Evolutionary conservation across 768 basidiomycete genomes (phyloP).

Genomic region (Lentinus brumalis): DNA sequence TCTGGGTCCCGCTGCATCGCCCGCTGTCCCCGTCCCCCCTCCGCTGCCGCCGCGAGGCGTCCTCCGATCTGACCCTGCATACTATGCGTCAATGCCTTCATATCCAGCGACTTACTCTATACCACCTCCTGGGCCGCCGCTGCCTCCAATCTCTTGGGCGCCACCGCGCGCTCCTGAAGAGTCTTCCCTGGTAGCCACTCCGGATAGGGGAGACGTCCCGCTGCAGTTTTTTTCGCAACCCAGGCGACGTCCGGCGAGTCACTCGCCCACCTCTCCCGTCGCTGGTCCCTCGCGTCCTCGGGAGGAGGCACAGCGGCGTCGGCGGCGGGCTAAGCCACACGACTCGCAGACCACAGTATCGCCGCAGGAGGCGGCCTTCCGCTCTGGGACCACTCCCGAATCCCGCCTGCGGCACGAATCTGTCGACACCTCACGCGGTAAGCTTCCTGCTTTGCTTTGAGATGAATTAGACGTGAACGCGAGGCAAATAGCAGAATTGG

Average conservation of each 20-base stretch:
- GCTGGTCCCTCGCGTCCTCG: constrained; percentile 14
- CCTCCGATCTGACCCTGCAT: constrained; percentile 11
- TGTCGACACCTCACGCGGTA: constrained; percentile 3
- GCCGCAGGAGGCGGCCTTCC: neutral
- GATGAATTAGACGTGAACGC: neutral
- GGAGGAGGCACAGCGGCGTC: constrained; percentile 4
- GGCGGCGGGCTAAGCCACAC: constrained; percentile 9
- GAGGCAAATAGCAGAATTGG: constrained; percentile 2
- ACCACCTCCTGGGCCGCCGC: constrained; percentile 10
- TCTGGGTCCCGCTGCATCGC: neutral
- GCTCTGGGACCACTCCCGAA: neutral
- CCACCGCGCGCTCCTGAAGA: neutral
- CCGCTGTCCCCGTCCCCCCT: neutral
- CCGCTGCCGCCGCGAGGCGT: constrained; percentile 6
- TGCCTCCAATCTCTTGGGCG: constrained; percentile 14
- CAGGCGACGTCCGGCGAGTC: neutral
- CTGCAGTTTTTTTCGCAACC: neutral
- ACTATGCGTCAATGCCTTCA: constrained; percentile 8
- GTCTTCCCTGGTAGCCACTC: neutral
- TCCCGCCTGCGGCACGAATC: neutral
- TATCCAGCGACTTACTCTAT: neutral
- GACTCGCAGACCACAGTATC: neutral
- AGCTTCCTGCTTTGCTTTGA: neutral
- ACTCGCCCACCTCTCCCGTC: neutral
- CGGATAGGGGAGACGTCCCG: constrained; percentile 16